A percentile compares a stretch with the other conserved stretches of the same genome.
Conservation (phyloP, 2,329 filamentous ascomycete genomes). For the Chalaropsis ovoidea region DNA sequence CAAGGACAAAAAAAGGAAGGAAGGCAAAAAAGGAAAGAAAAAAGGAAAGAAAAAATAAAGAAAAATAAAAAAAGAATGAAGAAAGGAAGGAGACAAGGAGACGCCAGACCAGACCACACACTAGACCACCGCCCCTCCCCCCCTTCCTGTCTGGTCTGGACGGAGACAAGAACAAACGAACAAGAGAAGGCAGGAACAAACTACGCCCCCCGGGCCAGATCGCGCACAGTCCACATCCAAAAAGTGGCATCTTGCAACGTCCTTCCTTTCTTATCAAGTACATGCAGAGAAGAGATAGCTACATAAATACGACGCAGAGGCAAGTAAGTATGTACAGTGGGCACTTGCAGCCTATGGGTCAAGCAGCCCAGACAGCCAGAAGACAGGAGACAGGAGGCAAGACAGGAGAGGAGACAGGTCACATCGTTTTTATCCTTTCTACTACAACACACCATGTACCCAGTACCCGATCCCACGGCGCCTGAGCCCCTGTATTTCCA, state of each 20-base stretch:
- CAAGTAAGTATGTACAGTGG: background rate
- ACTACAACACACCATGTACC: background rate
- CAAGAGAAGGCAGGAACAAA: background rate
- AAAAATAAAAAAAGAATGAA: too few relatives aligned
- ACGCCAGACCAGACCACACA: too few relatives aligned
- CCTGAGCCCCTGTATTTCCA: background rate
- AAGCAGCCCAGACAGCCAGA: background rate
- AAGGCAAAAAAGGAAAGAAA: background rate
- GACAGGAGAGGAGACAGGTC: constrained; percentile 1
- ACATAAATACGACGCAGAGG: background rate
- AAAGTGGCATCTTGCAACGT: constrained; percentile 11
- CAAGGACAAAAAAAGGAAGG: background rate
- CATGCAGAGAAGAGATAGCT: too few relatives aligned
- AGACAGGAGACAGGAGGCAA: too few relatives aligned
- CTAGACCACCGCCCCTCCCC: too few relatives aligned
- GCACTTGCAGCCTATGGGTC: too few relatives aligned
- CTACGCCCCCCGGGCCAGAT: constrained; percentile 4
- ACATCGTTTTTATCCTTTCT: background rate
- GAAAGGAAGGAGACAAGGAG: too few relatives aligned
- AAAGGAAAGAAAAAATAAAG: too few relatives aligned
- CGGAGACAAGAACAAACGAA: background rate
- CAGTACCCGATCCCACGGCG: background rate
- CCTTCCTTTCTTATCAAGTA: background rate
- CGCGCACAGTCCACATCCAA: constrained; percentile 17
- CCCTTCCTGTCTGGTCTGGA: too few relatives aligned